phyloP scores from a whole-genome alignment of 352 stramenopile species.

The Phytophthora rubi region DNA sequence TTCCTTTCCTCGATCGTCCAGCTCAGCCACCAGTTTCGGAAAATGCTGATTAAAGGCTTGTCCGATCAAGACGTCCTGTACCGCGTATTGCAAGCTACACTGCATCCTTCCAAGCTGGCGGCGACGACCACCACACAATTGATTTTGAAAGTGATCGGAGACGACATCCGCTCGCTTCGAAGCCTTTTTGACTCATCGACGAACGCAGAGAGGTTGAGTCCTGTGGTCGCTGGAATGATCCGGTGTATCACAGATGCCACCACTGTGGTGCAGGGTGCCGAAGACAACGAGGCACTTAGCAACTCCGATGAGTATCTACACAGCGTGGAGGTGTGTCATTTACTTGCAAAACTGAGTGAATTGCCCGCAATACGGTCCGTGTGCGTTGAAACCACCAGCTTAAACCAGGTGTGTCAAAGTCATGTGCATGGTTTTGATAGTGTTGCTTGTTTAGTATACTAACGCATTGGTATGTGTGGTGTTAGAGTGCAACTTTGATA shows the following conservation, averaged over 20 bases:
- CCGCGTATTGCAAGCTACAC: slow-evolving; percentile 65
- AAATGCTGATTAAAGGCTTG: slow-evolving; percentile 57
- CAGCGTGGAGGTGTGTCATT: slow-evolving; percentile 59
- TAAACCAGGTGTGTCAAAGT: slow-evolving; percentile 66
- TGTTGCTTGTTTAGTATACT: not conserved
- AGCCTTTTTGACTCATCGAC: slow-evolving; percentile 51
- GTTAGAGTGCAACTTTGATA: slow-evolving; percentile 68
- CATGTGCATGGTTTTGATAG: not conserved
- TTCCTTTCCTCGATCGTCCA: slow-evolving; percentile 63
- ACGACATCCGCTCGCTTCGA: slow-evolving; percentile 59
- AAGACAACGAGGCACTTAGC: slow-evolving; percentile 50
- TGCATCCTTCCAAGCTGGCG: slow-evolving; percentile 74
- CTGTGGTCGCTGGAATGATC: slow-evolving; percentile 60
- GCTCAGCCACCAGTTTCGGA: slow-evolving; percentile 70
- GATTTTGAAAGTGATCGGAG: slow-evolving; percentile 64
- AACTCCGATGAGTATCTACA: slow-evolving; percentile 75
- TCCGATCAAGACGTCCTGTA: slow-evolving; percentile 69
- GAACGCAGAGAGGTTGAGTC: slow-evolving; percentile 48
- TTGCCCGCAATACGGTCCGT: slow-evolving; percentile 53
- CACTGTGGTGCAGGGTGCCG: slow-evolving; percentile 47
- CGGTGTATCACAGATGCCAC: slow-evolving; percentile 60
- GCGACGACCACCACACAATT: slow-evolving; percentile 59
- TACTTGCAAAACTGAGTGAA: slow-evolving; percentile 65
- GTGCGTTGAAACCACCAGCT: slow-evolving; percentile 64
- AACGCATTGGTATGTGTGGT: not conserved